Evolutionary conservation across 2,329 filamentous ascomycete genomes (phyloP).

Genomic region (Calonectria montana): DNA sequence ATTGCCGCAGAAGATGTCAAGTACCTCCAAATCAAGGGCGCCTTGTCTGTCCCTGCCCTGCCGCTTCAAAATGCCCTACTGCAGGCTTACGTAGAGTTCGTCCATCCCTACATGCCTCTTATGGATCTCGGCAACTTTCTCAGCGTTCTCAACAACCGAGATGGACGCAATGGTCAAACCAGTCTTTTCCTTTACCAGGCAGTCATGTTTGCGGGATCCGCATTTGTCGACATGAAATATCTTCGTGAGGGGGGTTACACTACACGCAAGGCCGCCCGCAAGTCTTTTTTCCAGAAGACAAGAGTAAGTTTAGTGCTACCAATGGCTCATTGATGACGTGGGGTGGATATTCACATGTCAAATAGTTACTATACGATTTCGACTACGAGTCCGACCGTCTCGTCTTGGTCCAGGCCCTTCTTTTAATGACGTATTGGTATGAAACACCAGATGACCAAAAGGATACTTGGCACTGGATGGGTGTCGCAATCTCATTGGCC

Average conservation of each 20-base stretch:
- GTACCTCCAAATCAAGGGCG: slow-evolving; percentile 87
- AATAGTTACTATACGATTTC: slow-evolving; percentile 87
- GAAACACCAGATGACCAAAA: slow-evolving; percentile 97
- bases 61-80: slow-evolving; percentile 83
- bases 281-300: slow-evolving; percentile 89
- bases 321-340: slow-evolving; percentile 12
- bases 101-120: slow-evolving; percentile 94
- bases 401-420: slow-evolving; percentile 85
- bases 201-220: slow-evolving; percentile 92
- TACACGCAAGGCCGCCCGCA: slow-evolving; percentile 83
- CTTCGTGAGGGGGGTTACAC: slow-evolving; percentile 82
- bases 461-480: slow-evolving; percentile 99
- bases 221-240: slow-evolving; percentile 85
- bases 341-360: slow-evolving; percentile 25
- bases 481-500: slow-evolving; percentile 90
- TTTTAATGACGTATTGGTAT: slow-evolving; percentile 98
- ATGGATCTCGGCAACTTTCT: slow-evolving; percentile 75
- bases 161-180: slow-evolving; percentile 77
- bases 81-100: slow-evolving; percentile 86
- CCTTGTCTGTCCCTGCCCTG: slow-evolving; percentile 78
- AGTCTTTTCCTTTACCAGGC: slow-evolving; percentile 93
- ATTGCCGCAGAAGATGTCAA: slow-evolving; percentile 85
- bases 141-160: slow-evolving; percentile 69
- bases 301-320: slow-evolving; percentile 67
- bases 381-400: slow-evolving; percentile 94